phyloP scores from a whole-genome alignment of 2,329 filamentous ascomycete species.

The Neofusicoccum umdonicola region DNA sequence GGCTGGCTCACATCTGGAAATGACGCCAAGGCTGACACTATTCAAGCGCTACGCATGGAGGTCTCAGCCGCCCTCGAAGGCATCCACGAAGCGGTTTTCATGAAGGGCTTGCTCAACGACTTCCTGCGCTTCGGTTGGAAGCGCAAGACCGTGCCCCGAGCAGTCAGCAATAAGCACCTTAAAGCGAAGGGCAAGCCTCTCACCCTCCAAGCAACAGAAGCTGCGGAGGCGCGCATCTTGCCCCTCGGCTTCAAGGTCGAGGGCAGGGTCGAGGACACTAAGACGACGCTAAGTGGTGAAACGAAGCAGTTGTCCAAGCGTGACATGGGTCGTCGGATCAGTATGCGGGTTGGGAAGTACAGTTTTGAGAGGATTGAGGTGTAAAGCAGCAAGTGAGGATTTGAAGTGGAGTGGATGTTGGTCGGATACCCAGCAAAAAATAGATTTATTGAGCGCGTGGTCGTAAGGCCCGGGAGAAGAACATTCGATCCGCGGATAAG shows the following conservation, averaged over 20 bases:
- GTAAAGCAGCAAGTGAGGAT: constrained; percentile 10
- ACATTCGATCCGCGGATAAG: too few species aligned
- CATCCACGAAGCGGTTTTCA: constrained; percentile 64
- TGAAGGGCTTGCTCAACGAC: constrained; percentile 65
- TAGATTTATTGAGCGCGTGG: too few species aligned
- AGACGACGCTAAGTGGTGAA: constrained; percentile 69
- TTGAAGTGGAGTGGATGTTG: neutral
- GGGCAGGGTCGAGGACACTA: constrained; percentile 44
- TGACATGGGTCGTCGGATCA: constrained; percentile 74
- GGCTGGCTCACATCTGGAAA: constrained; percentile 65
- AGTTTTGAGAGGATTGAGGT: constrained; percentile 70
- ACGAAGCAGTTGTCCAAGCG: constrained; percentile 65
- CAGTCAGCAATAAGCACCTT: constrained; percentile 19
- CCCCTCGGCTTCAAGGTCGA: constrained; percentile 69
- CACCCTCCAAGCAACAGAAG: constrained; percentile 31
- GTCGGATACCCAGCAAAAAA: constrained; percentile 1
- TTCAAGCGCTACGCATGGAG: constrained; percentile 65
- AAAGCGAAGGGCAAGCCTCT: constrained; percentile 46
- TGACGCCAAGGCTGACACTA: constrained; percentile 59
- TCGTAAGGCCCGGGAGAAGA: too few species aligned
- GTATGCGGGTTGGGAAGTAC: constrained; percentile 78
- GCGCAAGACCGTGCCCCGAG: constrained; percentile 29
- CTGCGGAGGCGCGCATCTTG: constrained; percentile 49
- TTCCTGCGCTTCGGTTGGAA: constrained; percentile 58
- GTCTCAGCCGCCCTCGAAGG: constrained; percentile 70